Conservation (phyloP, 2,329 filamentous ascomycete species). For the Colletotrichum liriopes region DNA sequence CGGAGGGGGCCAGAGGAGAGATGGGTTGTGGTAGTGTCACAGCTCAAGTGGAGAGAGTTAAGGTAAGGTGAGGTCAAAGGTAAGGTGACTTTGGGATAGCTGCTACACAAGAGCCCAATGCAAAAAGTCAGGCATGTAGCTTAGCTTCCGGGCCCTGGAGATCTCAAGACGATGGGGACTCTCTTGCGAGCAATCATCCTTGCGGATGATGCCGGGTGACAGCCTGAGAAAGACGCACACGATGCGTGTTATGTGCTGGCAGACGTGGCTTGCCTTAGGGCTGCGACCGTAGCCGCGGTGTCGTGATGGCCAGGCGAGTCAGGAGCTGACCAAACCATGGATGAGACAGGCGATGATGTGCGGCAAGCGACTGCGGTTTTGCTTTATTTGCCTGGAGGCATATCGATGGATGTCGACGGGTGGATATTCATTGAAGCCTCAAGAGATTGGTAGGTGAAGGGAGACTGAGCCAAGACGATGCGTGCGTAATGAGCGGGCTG, state of each 20-base stretch:
- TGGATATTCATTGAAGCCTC: slow-evolving; percentile 1
- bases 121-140: background rate
- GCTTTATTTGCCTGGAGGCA: background rate
- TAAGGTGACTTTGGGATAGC: slow-evolving; percentile 5
- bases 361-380: slow-evolving; percentile 1
- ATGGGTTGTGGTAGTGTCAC: slow-evolving; percentile 19
- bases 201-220: background rate
- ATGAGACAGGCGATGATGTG: slow-evolving; percentile 14
- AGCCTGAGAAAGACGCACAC: slow-evolving; percentile 10
- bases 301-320: slow-evolving; percentile 28
- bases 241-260: slow-evolving; percentile 32
- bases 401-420: background rate
- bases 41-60: slow-evolving; percentile 27
- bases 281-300: slow-evolving; percentile 31
- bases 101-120: background rate
- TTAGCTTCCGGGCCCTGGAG: background rate
- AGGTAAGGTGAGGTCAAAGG: slow-evolving; percentile 3
- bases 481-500: slow-evolving; percentile 26
- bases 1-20: slow-evolving; percentile 13
- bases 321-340: slow-evolving; percentile 21
- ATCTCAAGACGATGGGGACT: background rate
- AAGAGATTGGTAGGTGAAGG: background rate
- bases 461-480: slow-evolving; percentile 17
- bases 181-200: slow-evolving; percentile 25
- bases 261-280: slow-evolving; percentile 42